A percentile compares a stretch with the other conserved stretches of the same genome.
Conservation (phyloP, 768 basidiomycete genomes). For the Pholiota conissans region DNA sequence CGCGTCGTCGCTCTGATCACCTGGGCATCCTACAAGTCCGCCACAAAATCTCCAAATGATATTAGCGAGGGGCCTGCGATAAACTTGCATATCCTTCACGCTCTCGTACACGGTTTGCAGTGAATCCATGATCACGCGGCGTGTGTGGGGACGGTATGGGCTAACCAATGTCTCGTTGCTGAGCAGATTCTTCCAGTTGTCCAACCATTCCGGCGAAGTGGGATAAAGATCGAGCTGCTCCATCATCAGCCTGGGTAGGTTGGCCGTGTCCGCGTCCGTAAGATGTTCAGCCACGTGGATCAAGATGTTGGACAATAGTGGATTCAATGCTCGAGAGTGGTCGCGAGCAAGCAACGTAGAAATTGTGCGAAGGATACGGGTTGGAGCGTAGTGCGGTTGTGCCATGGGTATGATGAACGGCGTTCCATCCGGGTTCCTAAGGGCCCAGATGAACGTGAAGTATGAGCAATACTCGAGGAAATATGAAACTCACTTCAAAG, state of each 20-base stretch:
- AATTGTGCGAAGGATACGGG: conserved; percentile 61
- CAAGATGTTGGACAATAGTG: conserved; percentile 62
- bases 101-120: conserved; percentile 61
- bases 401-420: conserved; percentile 48
- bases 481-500: conserved; percentile 52
- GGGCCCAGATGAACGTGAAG: neutral
- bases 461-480: neutral
- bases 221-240: conserved; percentile 71
- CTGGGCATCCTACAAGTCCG: conserved; percentile 23
- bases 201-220: conserved; percentile 69
- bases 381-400: conserved; percentile 55
- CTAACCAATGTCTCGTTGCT: conserved; percentile 46
- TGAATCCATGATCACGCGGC: conserved; percentile 54
- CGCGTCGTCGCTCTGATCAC: conserved; percentile 34
- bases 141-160: conserved; percentile 48
- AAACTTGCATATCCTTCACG: conserved; percentile 67
- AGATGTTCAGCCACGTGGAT: conserved; percentile 69
- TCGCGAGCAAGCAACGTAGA: conserved; percentile 65
- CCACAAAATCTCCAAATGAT: conserved; percentile 51
- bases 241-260: conserved; percentile 60
- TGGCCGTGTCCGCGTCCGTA: conserved; percentile 64
- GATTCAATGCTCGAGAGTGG: conserved; percentile 55
- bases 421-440: conserved; percentile 30
- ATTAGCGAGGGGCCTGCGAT: conserved; percentile 54
- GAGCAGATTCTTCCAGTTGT: conserved; percentile 62